Evolutionary conservation across 78 protist species (phyloP).

Genomic region (Speleostelium caveatum): DNA sequence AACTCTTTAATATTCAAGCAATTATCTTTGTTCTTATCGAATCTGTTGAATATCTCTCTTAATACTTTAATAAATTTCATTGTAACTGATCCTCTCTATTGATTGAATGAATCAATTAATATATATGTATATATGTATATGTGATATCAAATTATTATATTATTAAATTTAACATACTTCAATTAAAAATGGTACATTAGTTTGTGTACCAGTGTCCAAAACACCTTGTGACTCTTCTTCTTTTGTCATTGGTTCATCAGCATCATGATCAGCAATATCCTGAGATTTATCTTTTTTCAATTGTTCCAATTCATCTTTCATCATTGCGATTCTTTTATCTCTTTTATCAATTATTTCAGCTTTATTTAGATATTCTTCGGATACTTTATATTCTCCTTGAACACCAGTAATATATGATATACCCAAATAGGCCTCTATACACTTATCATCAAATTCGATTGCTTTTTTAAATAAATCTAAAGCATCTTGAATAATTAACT

Average conservation of each 20-base stretch:
- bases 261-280: too few relatives aligned
- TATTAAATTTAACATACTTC: slow-evolving; percentile 1
- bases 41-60: slow-evolving; percentile 46
- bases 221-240: slow-evolving; percentile 38
- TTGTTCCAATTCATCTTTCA: slow-evolving; percentile 18
- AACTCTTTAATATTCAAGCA: slow-evolving; percentile 18
- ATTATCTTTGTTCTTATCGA: slow-evolving; percentile 35
- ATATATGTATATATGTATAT: not conserved
- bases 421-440: slow-evolving; percentile 37
- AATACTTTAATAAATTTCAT: slow-evolving; percentile 31
- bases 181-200: slow-evolving; percentile 39
- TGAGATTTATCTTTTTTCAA: not conserved
- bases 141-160: too few relatives aligned
- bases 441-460: slow-evolving; percentile 2
- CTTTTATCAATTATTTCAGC: not conserved
- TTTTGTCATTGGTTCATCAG: not conserved
- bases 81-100: slow-evolving; percentile 37
- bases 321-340: slow-evolving; percentile 19
- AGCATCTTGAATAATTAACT: slow-evolving; percentile 1
- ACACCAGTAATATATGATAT: slow-evolving; percentile 25
- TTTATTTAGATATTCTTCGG: slow-evolving; percentile 1
- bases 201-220: not conserved
- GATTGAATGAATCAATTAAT: not conserved
- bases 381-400: not conserved
- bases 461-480: slow-evolving; percentile 11